Evolutionary conservation across 2,329 filamentous ascomycete genomes (phyloP).

Genomic region (Colletotrichum viniferum): DNA sequence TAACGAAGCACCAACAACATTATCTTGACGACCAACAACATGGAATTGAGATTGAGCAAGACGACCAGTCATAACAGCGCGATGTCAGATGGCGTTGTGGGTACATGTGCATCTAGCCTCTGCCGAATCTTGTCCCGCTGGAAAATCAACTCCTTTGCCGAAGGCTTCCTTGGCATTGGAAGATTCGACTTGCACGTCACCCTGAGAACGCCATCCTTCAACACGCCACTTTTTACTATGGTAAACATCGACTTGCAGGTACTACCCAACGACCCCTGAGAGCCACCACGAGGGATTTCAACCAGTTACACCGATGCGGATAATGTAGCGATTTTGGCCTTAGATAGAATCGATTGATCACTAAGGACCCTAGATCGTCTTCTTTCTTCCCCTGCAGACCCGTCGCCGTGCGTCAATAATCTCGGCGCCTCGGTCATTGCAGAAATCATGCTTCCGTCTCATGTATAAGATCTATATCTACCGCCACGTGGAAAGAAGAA

Average conservation of each 20-base stretch:
- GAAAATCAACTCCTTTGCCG: background rate
- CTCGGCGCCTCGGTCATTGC: background rate
- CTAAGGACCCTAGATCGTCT: too few species aligned
- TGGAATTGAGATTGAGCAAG: too few species aligned
- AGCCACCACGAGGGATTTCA: too few species aligned
- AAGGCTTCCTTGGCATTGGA: too few species aligned
- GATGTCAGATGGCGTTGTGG: too few species aligned
- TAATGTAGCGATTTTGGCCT: too few species aligned
- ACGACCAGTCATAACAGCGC: too few species aligned
- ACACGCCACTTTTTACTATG: background rate
- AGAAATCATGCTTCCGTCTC: background rate
- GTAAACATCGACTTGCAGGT: background rate
- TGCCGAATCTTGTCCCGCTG: background rate
- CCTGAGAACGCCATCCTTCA: too few species aligned
- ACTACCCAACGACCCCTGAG: background rate
- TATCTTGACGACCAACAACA: background rate
- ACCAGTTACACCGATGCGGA: too few species aligned
- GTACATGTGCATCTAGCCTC: background rate
- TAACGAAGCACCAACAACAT: background rate
- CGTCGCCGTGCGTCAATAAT: background rate
- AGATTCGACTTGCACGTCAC: background rate
- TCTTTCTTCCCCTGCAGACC: background rate
- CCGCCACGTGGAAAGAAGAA: background rate
- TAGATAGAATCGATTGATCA: too few species aligned
- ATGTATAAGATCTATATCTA: background rate